Conservation (phyloP, 2,329 filamentous ascomycete species). For the Penicillium freii region DNA sequence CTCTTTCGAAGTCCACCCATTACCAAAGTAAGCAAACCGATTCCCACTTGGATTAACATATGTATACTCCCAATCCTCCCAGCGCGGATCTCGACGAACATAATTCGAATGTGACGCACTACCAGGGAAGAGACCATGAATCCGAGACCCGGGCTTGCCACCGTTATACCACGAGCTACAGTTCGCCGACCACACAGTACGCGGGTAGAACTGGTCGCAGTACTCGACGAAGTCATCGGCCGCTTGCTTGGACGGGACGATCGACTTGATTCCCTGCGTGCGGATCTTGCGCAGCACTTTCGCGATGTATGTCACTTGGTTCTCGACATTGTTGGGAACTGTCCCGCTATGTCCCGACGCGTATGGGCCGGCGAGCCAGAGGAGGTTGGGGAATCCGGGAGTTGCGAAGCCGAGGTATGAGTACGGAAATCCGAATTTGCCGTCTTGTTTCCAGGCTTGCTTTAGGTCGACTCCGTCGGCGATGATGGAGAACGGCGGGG, state of each 20-base stretch:
- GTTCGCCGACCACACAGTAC: constrained; percentile 49
- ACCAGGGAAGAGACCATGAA: constrained; percentile 69
- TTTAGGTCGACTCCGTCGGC: constrained; percentile 55
- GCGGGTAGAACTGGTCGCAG: constrained; percentile 51
- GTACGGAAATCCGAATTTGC: constrained; percentile 61
- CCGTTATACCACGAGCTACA: constrained; percentile 74
- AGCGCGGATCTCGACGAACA: constrained; percentile 55
- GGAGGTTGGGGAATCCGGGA: constrained; percentile 65
- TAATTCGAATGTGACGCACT: constrained; percentile 62
- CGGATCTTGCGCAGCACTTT: constrained; percentile 66
- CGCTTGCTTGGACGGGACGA: constrained; percentile 57
- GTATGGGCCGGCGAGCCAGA: constrained; percentile 64
- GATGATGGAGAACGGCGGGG: constrained; percentile 60
- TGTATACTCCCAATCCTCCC: constrained; percentile 60
- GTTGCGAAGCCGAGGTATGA: constrained; percentile 65
- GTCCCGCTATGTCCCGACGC: constrained; percentile 62
- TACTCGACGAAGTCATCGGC: constrained; percentile 56
- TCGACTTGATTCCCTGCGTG: constrained; percentile 63
- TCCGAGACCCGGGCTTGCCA: constrained; percentile 58
- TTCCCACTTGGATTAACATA: constrained; percentile 47
- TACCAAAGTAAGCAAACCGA: constrained; percentile 60
- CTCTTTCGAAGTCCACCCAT: constrained; percentile 64
- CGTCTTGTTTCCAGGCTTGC: constrained; percentile 56
- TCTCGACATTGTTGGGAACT: constrained; percentile 66
- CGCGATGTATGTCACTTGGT: constrained; percentile 63